Percentiles rank a stretch among this genome's conserved stretches.
These are phyloP conservation scores for Xylaria acuta DNA, from an alignment of 495 filamentous ascomycete species.

Conservation along the genomic window DNA sequence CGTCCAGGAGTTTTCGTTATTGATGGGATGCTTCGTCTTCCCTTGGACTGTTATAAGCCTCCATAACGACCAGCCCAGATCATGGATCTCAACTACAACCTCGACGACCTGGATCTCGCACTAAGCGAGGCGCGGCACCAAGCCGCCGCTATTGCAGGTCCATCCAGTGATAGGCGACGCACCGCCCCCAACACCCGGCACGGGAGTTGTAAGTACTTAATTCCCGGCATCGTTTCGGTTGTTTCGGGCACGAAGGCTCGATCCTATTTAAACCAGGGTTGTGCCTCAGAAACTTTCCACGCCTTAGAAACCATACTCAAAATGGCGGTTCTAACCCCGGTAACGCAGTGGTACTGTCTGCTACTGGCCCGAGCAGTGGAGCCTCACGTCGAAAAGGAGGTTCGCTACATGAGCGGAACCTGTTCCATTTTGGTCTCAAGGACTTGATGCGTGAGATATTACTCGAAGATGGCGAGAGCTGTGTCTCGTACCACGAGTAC, in stretches of 20 bases:
- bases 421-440: conserved; percentile 39
- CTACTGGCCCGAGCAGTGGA: not conserved
- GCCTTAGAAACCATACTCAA: not conserved
- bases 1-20: conserved; percentile 6
- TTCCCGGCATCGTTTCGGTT: not conserved
- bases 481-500: conserved; percentile 43
- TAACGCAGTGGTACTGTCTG: conserved; percentile 24
- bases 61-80: not conserved
- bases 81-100: conserved; percentile 35
- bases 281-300: not conserved
- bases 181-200: conserved; percentile 38
- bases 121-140: conserved; percentile 37
- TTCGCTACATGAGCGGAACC: conserved; percentile 25
- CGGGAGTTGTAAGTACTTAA: conserved; percentile 30
- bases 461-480: conserved; percentile 31
- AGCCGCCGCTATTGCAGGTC: conserved; percentile 28
- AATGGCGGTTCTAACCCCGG: not conserved
- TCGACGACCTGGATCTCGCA: conserved; percentile 38
- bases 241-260: not conserved
- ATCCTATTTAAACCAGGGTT: not conserved
- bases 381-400: conserved; percentile 17
- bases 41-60: conserved; percentile 16
- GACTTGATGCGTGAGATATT: conserved; percentile 33
- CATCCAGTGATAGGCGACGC: conserved; percentile 31
- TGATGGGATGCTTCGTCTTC: conserved; percentile 21